These are phyloP conservation scores for Tetracladium setigerum DNA, from an alignment of 495 filamentous ascomycete genomes.

Conservation along the genomic window DNA sequence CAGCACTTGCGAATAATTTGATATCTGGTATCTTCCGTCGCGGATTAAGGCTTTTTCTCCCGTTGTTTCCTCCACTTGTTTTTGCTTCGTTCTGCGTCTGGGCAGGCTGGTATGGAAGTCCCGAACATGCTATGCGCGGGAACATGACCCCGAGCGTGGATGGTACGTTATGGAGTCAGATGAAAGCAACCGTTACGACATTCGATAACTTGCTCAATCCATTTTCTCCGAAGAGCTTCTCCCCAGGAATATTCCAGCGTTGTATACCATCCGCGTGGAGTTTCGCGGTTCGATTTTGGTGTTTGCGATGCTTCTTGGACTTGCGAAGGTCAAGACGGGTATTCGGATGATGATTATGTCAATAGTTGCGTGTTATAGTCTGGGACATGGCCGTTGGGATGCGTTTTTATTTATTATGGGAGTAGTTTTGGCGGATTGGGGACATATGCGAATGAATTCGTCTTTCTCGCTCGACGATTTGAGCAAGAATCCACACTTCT, in stretches of 20 bases:
- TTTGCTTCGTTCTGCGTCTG: neutral
- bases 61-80: conserved; percentile 45
- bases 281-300: conserved; percentile 6
- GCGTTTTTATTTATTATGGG: conserved; percentile 1
- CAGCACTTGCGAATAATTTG: conserved; percentile 24
- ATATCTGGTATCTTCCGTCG: conserved; percentile 62
- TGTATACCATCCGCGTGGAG: conserved; percentile 2
- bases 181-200: too few relatives aligned
- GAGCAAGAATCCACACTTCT: neutral
- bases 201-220: too few relatives aligned
- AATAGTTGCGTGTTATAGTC: neutral
- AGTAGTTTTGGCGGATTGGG: conserved; percentile 1
- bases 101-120: neutral
- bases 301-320: neutral
- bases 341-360: neutral
- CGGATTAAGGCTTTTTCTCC: conserved; percentile 54
- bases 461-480: neutral
- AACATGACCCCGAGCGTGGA: neutral
- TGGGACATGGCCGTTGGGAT: neutral
- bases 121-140: neutral
- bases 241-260: neutral
- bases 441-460: neutral
- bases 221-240: too few relatives aligned
- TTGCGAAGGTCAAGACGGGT: neutral
- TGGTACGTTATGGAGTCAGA: too few relatives aligned